phyloP scores from a whole-genome alignment of 2,329 filamentous ascomycete genomes.

The Stenocarpella maydis region DNA sequence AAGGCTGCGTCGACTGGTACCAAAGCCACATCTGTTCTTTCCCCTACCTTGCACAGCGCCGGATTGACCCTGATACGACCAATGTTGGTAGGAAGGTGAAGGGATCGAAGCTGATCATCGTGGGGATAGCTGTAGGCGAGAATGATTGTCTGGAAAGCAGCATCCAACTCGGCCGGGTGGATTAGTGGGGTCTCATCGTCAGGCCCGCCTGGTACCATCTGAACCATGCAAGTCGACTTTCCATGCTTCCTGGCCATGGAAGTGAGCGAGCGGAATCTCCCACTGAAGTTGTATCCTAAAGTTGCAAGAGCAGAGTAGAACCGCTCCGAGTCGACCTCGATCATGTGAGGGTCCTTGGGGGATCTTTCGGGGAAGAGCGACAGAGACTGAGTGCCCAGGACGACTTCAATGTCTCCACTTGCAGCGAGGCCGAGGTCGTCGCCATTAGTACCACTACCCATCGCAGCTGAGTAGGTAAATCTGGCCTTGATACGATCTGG shows the following conservation, averaged over 20 bases:
- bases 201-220: neutral
- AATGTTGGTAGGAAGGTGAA: constrained; percentile 24
- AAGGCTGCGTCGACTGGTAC: no score
- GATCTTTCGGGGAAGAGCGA: no score
- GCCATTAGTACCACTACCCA: no score
- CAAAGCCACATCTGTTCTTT: no score
- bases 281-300: constrained; percentile 32
- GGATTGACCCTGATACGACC: constrained; percentile 14
- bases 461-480: neutral
- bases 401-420: no score
- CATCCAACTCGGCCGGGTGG: constrained; percentile 20
- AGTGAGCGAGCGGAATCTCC: constrained; percentile 24
- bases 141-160: constrained; percentile 9
- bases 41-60: no score
- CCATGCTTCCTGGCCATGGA: constrained; percentile 16
- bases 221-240: constrained; percentile 5
- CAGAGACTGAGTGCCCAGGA: no score
- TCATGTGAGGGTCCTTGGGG: neutral
- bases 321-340: constrained; percentile 1
- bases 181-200: constrained; percentile 4
- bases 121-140: constrained; percentile 25
- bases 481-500: neutral
- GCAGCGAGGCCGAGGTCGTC: no score
- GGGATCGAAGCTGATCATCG: constrained; percentile 12
- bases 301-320: constrained; percentile 29